Evolutionary conservation across 257 asterid species (phyloP).

Genomic region (Lavandula angustifolia): DNA sequence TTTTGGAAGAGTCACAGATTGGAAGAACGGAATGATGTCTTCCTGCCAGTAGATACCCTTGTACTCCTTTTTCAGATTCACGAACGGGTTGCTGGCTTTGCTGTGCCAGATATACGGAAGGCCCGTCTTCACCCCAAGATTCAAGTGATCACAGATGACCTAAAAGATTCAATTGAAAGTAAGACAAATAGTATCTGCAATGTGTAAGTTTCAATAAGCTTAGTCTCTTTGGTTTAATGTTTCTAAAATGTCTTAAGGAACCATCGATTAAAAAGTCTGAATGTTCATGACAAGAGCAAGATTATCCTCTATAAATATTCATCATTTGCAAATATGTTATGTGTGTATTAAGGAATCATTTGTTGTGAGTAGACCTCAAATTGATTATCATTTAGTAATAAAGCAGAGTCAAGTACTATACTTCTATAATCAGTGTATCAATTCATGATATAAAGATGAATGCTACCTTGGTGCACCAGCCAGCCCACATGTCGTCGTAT

Average conservation of each 20-base stretch:
- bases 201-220: too few species aligned
- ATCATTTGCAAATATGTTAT: not conserved
- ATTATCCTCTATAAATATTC: not conserved
- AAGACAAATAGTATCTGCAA: too few species aligned
- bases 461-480: constrained; percentile 71
- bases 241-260: too few species aligned
- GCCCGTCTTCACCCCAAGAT: constrained; percentile 69
- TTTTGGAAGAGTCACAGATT: constrained; percentile 44
- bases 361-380: not conserved
- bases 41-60: constrained; percentile 87
- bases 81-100: constrained; percentile 86
- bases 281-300: too few species aligned
- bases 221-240: too few species aligned
- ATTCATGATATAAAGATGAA: not conserved
- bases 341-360: not conserved
- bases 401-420: not conserved
- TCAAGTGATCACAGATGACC: constrained; percentile 83
- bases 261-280: too few species aligned
- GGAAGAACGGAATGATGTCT: constrained; percentile 74
- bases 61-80: constrained; percentile 77
- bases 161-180: constrained; percentile 3
- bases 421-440: not conserved
- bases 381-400: not conserved
- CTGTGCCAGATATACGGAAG: constrained; percentile 90
- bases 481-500: constrained; percentile 23